Base-by-base conservation (phyloP, 2,329 filamentous ascomycete species). In the Cladosporium austrohemisphaericum region DNA sequence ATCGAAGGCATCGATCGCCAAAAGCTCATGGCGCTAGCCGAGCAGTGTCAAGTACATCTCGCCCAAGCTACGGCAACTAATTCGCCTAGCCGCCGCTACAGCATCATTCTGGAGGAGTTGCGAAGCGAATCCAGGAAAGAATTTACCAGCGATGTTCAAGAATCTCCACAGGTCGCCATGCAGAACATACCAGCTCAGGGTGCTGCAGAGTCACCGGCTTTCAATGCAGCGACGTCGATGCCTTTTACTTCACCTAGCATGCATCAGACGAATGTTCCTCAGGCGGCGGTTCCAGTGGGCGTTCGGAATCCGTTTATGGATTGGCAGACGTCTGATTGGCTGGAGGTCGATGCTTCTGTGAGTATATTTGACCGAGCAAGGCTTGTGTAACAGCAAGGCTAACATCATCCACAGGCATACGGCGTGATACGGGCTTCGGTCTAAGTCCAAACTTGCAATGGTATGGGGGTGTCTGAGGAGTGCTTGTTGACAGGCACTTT, bases 61-160 rank as follows among this genome's bases (percentile, higher is more conserved):
- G 71, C 71, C 2, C 67, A 70, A 50, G 73, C 72, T 2, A 75
- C 73, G 3, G 68, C 69, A 2, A 68, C 65, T 7, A 75, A 75
- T 25, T 74, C 71, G 1, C 73, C 73, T 0, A 73, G 71, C 36
- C 67, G 71, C 5, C 66, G 71, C 35, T 76, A 76, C 41, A 71
- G 70, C 26, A 75, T 75, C 43, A 76, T 76, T 32, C 56, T 76
- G 3, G 71, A 73, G 40, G 73, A 75, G 48, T 53, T 75, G 18
- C 60, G 73, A 33, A 58, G 64, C 10, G 72, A 75, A 9, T 47
- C 44, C 10, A n/a, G 23, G n/a, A 47, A 47, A 31, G 44, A 38
- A 11, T 31, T n/a, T 11, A 13, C 38, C 2, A 10, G 20, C 10
- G 18, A 11, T 1, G 19, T 22, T 11, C 35, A 28, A 31, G 26